Conservation (phyloP, 1,284 basidiomycete species). For the Ustilago trichophora region DNA sequence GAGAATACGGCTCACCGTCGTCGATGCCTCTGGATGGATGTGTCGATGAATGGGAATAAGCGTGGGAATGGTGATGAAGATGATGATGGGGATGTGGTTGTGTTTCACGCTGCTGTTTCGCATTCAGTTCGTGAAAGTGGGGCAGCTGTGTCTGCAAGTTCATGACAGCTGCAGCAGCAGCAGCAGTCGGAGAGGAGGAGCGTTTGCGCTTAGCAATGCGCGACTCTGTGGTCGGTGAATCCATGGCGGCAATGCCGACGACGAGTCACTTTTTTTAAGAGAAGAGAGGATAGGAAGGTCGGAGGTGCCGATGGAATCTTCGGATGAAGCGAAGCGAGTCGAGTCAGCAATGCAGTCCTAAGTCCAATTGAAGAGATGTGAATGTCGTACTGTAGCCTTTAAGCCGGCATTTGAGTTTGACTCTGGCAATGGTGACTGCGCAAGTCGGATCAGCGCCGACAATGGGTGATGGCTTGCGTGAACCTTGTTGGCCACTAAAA, state of each 20-base stretch:
- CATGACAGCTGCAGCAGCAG: not conserved
- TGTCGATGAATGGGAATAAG: slow-evolving; percentile 7
- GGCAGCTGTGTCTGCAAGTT: slow-evolving; percentile 10
- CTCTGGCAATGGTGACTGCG: too few species aligned
- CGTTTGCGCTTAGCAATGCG: slow-evolving; percentile 25
- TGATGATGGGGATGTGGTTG: not conserved
- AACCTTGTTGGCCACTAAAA: too few species aligned
- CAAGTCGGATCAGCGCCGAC: too few species aligned
- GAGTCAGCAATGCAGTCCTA: slow-evolving; percentile 5
- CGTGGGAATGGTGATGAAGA: slow-evolving; percentile 2
- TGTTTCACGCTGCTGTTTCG: slow-evolving; percentile 11
- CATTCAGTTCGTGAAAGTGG: slow-evolving; percentile 14
- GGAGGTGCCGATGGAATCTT: not conserved
- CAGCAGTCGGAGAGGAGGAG: slow-evolving; percentile 12
- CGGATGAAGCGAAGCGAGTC: slow-evolving; percentile 12
- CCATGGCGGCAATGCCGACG: slow-evolving; percentile 1
- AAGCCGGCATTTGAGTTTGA: too few species aligned
- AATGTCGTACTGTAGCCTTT: too few species aligned
- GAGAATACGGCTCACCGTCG: slow-evolving; percentile 10
- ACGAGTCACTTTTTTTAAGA: slow-evolving; percentile 13
- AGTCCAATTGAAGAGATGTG: too few species aligned
- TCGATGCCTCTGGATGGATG: slow-evolving; percentile 5
- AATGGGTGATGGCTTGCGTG: too few species aligned
- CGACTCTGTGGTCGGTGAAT: slow-evolving; percentile 3
- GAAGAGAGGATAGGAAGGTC: not conserved